A percentile compares a stretch with the other conserved stretches of the same genome.
Evolutionary conservation across 176 grass and related monocot genomes (phyloP).

Genomic region (Triticum urartu): DNA sequence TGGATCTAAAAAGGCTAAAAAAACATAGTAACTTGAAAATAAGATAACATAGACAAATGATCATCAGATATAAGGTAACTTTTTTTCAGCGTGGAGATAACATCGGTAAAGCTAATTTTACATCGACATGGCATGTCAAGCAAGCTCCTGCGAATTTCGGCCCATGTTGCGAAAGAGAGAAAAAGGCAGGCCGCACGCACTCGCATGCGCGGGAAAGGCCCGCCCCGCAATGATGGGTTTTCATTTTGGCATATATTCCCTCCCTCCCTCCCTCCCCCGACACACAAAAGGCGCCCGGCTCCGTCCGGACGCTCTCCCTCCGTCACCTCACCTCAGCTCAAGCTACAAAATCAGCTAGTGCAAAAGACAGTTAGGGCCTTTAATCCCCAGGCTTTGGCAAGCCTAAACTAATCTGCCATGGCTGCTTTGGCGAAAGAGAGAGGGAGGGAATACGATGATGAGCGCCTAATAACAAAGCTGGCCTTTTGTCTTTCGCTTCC

Average conservation of each 20-base stretch:
- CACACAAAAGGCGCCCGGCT: slow-evolving; percentile 24
- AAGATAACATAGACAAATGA: too few species aligned
- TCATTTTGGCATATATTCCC: slow-evolving; percentile 60
- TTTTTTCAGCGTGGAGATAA: neutral
- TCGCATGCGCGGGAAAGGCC: slow-evolving; percentile 44
- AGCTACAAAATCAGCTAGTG: neutral
- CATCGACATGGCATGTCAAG: slow-evolving; percentile 3
- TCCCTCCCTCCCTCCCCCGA: neutral
- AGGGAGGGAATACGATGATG: neutral
- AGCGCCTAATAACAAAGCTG: neutral
- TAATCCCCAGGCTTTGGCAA: slow-evolving; percentile 44
- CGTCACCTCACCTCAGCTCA: neutral
- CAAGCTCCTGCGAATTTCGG: slow-evolving; percentile 17
- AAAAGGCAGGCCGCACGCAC: slow-evolving; percentile 25
- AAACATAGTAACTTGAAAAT: too few species aligned
- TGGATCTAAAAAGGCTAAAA: too few species aligned
- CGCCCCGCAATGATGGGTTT: slow-evolving; percentile 46
- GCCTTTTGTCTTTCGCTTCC: slow-evolving; percentile 33
- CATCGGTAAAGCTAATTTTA: neutral
- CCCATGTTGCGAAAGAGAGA: slow-evolving; percentile 32
- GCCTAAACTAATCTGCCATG: neutral
- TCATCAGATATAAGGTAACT: too few species aligned
- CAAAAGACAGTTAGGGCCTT: slow-evolving; percentile 56
- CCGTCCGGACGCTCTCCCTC: neutral
- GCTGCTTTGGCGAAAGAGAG: slow-evolving; percentile 52